Conservation (phyloP, 257 asterid genomes). For the Scutellaria galericulata region DNA sequence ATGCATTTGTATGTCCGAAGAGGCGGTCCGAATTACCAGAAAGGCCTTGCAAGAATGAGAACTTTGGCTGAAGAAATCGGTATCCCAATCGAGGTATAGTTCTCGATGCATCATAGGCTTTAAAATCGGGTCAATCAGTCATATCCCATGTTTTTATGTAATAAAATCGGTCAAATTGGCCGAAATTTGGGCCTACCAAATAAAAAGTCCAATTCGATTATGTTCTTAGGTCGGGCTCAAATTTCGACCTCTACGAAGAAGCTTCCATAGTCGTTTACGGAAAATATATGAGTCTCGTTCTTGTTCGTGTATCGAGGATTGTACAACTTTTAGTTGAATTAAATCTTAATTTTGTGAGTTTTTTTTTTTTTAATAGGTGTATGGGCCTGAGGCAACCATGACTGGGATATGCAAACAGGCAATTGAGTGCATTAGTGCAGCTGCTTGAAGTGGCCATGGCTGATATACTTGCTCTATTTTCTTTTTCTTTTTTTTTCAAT, state of each 20-base stretch:
- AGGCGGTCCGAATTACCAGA: constrained; percentile 98
- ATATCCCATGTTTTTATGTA: no score
- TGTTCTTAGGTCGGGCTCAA: no score
- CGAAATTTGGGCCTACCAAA: no score
- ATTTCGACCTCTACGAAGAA: no score
- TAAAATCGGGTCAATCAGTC: no score
- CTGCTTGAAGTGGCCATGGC: constrained; percentile 60
- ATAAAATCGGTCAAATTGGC: no score
- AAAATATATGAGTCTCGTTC: no score
- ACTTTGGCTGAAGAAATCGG: constrained; percentile 87
- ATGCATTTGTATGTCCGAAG: constrained; percentile 86
- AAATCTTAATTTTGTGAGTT: no score
- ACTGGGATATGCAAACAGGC: constrained; percentile 98
- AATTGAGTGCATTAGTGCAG: constrained; percentile 87
- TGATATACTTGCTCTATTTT: background rate
- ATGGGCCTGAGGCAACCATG: constrained; percentile 98
- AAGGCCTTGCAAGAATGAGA: constrained; percentile 90
- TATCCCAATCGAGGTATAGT: constrained; percentile 84
- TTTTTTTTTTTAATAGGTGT: constrained; percentile 43
- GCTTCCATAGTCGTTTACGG: no score
- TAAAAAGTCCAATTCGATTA: no score
- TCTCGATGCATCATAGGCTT: background rate
- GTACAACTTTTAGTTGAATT: no score
- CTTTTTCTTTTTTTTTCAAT: background rate
- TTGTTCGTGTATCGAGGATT: no score